These are phyloP conservation scores for Orobanche coerulescens DNA, from an alignment of 257 asterid species.

Conservation along the genomic window DNA sequence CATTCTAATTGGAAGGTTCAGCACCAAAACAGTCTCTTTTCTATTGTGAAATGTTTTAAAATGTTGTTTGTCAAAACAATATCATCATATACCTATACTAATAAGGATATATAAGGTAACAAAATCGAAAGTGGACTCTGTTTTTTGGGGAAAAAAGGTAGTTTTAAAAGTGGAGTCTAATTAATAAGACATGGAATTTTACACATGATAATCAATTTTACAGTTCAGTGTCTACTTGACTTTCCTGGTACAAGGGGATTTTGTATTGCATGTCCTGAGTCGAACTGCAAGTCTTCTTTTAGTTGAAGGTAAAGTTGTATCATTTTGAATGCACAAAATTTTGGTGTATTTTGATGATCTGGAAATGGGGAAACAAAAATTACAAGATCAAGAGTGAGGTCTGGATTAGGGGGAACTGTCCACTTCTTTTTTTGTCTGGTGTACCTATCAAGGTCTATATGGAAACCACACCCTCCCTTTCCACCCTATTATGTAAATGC, in stretches of 20 bases:
- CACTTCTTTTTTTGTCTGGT: neutral
- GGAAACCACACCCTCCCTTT: neutral
- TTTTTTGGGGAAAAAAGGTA: no score
- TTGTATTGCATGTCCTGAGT: neutral
- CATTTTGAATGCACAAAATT: neutral
- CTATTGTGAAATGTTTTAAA: no score
- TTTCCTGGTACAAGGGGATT: constrained; percentile 2
- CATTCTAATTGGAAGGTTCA: no score
- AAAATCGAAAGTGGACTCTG: no score
- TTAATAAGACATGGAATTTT: no score
- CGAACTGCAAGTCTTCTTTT: no score
- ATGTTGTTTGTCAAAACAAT: no score
- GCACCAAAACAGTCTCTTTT: no score
- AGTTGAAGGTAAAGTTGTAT: constrained; percentile 1
- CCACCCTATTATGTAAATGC: neutral
- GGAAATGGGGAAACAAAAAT: neutral
- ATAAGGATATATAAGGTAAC: no score
- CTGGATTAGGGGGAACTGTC: neutral
- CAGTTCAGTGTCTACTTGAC: neutral
- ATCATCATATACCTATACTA: no score
- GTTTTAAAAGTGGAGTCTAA: no score
- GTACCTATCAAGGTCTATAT: neutral
- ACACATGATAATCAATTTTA: no score
- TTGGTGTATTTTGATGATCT: neutral
- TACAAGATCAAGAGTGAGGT: neutral